Evolutionary conservation across 768 basidiomycete species (phyloP).

Genomic region (Dioszegia hungarica): DNA sequence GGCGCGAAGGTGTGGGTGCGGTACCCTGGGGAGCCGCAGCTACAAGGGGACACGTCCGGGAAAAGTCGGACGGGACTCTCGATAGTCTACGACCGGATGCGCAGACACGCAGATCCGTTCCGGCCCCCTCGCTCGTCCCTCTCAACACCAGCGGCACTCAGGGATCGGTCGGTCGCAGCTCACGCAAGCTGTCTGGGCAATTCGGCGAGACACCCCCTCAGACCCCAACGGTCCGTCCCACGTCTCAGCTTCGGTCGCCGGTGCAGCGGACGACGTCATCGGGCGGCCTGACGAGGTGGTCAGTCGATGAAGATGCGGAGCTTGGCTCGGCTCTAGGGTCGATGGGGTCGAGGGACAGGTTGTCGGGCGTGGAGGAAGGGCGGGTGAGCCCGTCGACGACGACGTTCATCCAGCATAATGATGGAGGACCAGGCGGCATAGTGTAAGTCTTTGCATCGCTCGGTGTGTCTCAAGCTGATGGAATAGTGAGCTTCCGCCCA

Average conservation of each 20-base stretch:
- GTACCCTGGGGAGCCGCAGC: conserved; percentile 6
- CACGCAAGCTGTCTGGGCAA: background rate
- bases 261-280: background rate
- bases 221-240: background rate
- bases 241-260: background rate
- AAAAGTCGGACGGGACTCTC: background rate
- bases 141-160: background rate
- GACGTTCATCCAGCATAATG: conserved; percentile 30
- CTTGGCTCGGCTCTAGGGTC: background rate
- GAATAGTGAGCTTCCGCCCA: conserved; percentile 29
- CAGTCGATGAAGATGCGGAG: conserved; percentile 2
- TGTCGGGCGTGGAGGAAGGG: background rate
- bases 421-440: conserved; percentile 19
- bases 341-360: background rate
- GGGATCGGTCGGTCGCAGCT: background rate
- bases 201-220: background rate
- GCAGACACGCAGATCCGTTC: background rate
- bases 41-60: background rate
- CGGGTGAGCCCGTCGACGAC: background rate
- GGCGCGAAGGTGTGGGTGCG: background rate
- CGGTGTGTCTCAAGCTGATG: background rate
- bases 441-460: conserved; percentile 16
- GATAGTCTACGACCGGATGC: background rate
- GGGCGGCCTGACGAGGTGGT: background rate
- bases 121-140: background rate